Conservation (phyloP, 352 stramenopile species). For the Phytophthora colocasiae region DNA sequence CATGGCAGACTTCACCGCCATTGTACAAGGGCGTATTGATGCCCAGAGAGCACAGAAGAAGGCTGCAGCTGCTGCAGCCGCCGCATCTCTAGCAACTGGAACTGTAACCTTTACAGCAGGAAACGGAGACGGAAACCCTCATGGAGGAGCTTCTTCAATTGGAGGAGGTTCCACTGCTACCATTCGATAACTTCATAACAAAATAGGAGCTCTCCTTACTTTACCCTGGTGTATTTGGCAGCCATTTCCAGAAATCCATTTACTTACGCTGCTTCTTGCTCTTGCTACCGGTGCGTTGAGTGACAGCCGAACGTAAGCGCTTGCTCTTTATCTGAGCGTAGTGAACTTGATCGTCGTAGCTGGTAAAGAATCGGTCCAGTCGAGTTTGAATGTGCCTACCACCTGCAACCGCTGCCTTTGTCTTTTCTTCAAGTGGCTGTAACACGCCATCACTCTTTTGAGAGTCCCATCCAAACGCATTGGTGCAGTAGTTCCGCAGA, state of each 20-base stretch:
- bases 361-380: conserved; percentile 96
- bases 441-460: conserved; percentile 91
- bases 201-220: not conserved
- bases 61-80: conserved; percentile 37
- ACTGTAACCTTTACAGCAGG: conserved; percentile 17
- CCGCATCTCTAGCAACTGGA: conserved; percentile 22
- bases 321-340: conserved; percentile 95
- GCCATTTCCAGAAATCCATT: conserved; percentile 1
- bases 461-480: conserved; percentile 94
- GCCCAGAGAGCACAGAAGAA: conserved; percentile 80
- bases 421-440: conserved; percentile 87
- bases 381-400: conserved; percentile 82
- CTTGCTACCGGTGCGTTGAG: conserved; percentile 31
- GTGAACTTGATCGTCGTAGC: conserved; percentile 96
- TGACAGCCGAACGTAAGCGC: conserved; percentile 85
- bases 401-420: conserved; percentile 33
- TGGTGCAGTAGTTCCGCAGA: conserved; percentile 90
- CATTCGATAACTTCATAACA: conserved; percentile 24
- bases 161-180: conserved; percentile 27
- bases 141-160: conserved; percentile 22
- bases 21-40: conserved; percentile 78
- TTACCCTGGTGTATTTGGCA: too few species aligned
- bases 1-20: conserved; percentile 93
- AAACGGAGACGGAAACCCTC: conserved; percentile 17
- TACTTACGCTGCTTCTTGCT: conserved; percentile 29